phyloP scores from a whole-genome alignment of 2,329 filamentous ascomycete species.

The Stagonosporopsis vannaccii region DNA sequence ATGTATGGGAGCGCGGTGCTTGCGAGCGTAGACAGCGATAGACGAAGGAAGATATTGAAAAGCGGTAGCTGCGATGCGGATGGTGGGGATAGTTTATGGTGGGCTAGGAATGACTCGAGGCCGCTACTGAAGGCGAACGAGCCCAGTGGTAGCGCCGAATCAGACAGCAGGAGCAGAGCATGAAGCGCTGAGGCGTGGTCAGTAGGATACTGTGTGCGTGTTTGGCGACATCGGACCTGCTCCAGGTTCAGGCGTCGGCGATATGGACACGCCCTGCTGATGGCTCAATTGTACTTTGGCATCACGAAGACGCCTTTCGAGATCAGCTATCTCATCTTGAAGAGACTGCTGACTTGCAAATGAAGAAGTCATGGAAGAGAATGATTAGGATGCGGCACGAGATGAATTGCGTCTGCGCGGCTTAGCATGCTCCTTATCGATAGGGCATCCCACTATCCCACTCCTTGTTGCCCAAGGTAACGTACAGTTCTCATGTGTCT shows the following conservation, averaged over 20 bases:
- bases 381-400: conserved; percentile 22
- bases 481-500: conserved; percentile 20
- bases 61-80: conserved; percentile 48
- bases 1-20: conserved; percentile 78
- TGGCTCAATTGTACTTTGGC: conserved; percentile 57
- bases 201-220: neutral
- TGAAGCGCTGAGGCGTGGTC: conserved; percentile 55
- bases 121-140: conserved; percentile 89
- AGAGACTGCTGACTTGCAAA: conserved; percentile 39
- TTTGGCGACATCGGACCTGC: conserved; percentile 11
- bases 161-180: conserved; percentile 77
- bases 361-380: conserved; percentile 37
- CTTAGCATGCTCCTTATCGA: conserved; percentile 31
- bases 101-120: conserved; percentile 81
- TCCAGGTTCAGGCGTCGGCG: conserved; percentile 6
- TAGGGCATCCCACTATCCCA: conserved; percentile 15
- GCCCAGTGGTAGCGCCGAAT: conserved; percentile 81
- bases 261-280: conserved; percentile 5
- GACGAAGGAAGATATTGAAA: conserved; percentile 71
- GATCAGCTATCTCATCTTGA: conserved; percentile 63
- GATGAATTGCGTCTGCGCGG: conserved; percentile 17
- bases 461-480: conserved; percentile 9
- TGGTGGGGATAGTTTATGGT: conserved; percentile 56
- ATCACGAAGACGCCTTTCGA: conserved; percentile 61
- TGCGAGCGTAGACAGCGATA: conserved; percentile 75